phyloP scores from a whole-genome alignment of 2,329 filamentous ascomycete genomes.

The Tolypocladium pustulatum region DNA sequence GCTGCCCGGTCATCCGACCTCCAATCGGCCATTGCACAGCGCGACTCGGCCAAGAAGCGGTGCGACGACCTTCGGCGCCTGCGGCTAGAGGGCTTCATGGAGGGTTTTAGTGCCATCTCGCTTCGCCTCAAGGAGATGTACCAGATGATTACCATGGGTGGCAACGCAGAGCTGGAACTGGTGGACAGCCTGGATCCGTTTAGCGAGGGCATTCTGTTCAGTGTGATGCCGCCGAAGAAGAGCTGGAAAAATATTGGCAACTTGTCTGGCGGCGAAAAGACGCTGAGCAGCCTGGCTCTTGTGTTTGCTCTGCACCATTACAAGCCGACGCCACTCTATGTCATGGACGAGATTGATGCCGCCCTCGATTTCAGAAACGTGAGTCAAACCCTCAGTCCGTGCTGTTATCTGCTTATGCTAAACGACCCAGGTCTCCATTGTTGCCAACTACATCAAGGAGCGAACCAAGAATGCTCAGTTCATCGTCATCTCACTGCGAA shows the following conservation, averaged over 20 bases:
- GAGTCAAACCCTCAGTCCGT: slow-evolving; percentile 30
- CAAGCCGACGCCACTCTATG: slow-evolving; percentile 92
- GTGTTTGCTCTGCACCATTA: slow-evolving; percentile 99
- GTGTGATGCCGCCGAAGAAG: slow-evolving; percentile 99
- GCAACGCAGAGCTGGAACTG: slow-evolving; percentile 93
- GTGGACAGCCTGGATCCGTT: slow-evolving; percentile 96
- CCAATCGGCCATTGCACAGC: slow-evolving; percentile 61
- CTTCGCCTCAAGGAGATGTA: slow-evolving; percentile 98
- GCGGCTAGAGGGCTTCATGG: slow-evolving; percentile 95
- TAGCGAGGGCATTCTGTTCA: slow-evolving; percentile 92
- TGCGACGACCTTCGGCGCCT: slow-evolving; percentile 86
- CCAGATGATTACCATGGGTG: slow-evolving; percentile 99
- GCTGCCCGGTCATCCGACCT: slow-evolving; percentile 75
- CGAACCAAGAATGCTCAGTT: slow-evolving; percentile 98
- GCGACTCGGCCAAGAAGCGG: slow-evolving; percentile 82
- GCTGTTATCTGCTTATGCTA: background rate
- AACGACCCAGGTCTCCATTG: slow-evolving; percentile 69
- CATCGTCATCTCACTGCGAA: slow-evolving; percentile 92
- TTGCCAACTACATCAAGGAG: slow-evolving; percentile 98
- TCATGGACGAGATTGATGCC: slow-evolving; percentile 99
- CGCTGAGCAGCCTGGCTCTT: slow-evolving; percentile 78
- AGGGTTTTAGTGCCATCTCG: slow-evolving; percentile 90
- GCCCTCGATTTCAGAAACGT: slow-evolving; percentile 97
- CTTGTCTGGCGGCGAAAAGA: slow-evolving; percentile 93
- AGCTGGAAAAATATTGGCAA: slow-evolving; percentile 99